phyloP scores from a whole-genome alignment of 805 yeast species.

The Starmerella roubikii region DNA sequence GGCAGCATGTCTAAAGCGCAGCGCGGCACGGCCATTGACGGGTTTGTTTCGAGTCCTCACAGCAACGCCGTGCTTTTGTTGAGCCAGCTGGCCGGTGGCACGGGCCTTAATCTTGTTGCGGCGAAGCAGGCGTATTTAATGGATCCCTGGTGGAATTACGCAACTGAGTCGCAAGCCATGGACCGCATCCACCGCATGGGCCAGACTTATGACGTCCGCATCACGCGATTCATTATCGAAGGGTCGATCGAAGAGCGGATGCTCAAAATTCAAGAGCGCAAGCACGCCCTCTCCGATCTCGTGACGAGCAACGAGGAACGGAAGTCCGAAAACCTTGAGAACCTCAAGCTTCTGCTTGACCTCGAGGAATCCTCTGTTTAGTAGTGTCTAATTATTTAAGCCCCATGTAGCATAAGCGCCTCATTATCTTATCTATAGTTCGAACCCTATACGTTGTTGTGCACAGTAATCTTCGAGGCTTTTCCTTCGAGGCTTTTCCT shows the following conservation, averaged over 20 bases:
- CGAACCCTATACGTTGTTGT: background rate
- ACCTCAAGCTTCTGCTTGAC: slow-evolving; percentile 27
- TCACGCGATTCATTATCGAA: slow-evolving; percentile 66
- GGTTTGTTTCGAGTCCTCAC: slow-evolving; percentile 33
- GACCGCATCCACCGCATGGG: slow-evolving; percentile 89
- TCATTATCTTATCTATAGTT: background rate
- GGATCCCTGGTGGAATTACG: slow-evolving; percentile 98
- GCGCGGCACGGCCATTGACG: slow-evolving; percentile 45
- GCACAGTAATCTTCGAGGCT: too few relatives aligned
- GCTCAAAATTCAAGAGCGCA: slow-evolving; percentile 75
- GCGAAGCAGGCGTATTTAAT: slow-evolving; percentile 78
- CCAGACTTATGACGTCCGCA: slow-evolving; percentile 57
- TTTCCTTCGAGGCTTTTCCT: too few relatives aligned
- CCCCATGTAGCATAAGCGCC: background rate
- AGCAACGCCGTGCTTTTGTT: slow-evolving; percentile 41
- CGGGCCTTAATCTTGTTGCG: slow-evolving; percentile 73
- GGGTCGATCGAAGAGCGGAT: slow-evolving; percentile 78
- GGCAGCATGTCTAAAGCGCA: slow-evolving; percentile 60
- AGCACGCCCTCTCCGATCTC: slow-evolving; percentile 30
- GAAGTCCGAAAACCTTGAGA: slow-evolving; percentile 26
- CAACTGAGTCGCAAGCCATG: slow-evolving; percentile 81
- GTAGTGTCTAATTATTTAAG: too few relatives aligned
- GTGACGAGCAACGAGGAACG: slow-evolving; percentile 27
- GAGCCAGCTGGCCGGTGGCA: slow-evolving; percentile 87
- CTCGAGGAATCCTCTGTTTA: slow-evolving; percentile 11